Percentiles rank a stretch among this genome's conserved stretches.
Evolutionary conservation across 2,329 filamentous ascomycete genomes (phyloP).

Genomic region (Pseudogymnoascus verrucosus): DNA sequence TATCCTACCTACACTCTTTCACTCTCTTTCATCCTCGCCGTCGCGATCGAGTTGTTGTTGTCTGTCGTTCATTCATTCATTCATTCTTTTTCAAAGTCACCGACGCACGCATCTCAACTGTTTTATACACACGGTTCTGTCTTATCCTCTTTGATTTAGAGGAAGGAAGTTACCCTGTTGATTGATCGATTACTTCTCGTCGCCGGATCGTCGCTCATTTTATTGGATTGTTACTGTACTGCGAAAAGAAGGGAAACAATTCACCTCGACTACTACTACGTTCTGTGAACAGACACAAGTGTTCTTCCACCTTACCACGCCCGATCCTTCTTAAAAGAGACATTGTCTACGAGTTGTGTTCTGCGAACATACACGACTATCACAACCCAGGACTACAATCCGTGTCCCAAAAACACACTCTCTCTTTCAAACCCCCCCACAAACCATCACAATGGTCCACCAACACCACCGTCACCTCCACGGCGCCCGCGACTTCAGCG

Average conservation of each 20-base stretch:
- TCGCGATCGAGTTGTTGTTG: background rate
- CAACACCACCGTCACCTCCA: background rate
- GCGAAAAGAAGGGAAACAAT: background rate
- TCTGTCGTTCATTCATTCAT: background rate
- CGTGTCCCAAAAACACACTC: background rate
- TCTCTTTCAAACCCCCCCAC: background rate
- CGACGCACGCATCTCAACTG: background rate
- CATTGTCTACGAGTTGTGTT: background rate
- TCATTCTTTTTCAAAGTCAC: background rate
- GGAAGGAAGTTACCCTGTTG: background rate
- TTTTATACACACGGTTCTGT: background rate
- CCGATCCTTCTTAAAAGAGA: background rate
- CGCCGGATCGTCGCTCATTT: background rate
- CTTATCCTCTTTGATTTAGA: background rate
- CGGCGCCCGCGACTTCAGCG: background rate
- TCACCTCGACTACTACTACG: background rate
- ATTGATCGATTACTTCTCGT: background rate
- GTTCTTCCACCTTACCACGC: background rate
- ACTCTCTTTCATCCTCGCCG: background rate
- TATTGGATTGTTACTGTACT: background rate
- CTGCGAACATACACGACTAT: background rate
- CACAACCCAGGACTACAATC: background rate
- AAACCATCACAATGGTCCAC: background rate
- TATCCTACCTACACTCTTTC: background rate
- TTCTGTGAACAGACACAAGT: background rate